Base-by-base conservation (phyloP, 208 protist genomes). In the Leishmania mexicana region DNA sequence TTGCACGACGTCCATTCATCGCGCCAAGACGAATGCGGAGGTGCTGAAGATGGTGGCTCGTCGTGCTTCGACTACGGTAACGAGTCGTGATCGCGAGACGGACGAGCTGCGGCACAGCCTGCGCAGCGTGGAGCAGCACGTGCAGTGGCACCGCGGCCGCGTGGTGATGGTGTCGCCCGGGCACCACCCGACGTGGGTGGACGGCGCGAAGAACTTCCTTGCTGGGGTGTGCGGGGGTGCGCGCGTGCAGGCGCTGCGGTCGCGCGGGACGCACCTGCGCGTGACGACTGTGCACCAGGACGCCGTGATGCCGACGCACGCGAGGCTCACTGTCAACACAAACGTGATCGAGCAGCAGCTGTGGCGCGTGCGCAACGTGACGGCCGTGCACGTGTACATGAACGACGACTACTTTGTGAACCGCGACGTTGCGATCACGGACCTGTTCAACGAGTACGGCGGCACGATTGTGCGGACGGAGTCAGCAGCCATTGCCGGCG, bases 151-250 rank as follows among this genome's bases (percentile, higher is more conserved):
- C 45, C 81, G 53, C n/a, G 92, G 92, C 28, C 87, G 96, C 67
- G 83, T 98, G 73, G 81, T 99, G n/a, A 85, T 99, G 75, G 96
- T 99, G n/a, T 99, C 98, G 21, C 99, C 99, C 68, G 97, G 97
- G 49, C 98, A 99, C 88, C 84, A 98, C 60, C 95, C 97, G 45
- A 78, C 74, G 75, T 99, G 97, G 97, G 74, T 98, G 60, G 90
- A 98, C 85, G 60, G 87, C 45, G 85, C 88, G 68, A 87, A 84
- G 72, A 89, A 90, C 85, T 94, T 94, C 79, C 79, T 94, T 24
- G 75, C 78, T 13, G 84, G 87, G 8, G 51, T 78, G 67, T 91
- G 84, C 80, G 82, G 79, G 28, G 71, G 47, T 53, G 72, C 74
- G 47, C 49, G 78, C 3, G 85, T 88, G 76, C 76, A 76, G 64